These are phyloP conservation scores for Hemisphaericaspora xylanilytica DNA, from an alignment of 1,139 yeast genomes.

Conservation along the genomic window DNA sequence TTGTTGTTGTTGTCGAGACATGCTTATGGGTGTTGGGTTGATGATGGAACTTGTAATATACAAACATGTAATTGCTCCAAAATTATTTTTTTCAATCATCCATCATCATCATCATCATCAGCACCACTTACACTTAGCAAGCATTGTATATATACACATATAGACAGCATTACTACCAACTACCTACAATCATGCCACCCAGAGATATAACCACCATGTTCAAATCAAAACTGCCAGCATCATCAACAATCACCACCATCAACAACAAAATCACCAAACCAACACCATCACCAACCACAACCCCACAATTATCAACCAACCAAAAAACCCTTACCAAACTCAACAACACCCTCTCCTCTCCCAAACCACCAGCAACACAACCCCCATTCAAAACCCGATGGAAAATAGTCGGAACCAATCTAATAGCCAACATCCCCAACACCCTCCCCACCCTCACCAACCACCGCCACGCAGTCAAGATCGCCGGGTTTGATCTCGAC, in stretches of 20 bases:
- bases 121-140: too few relatives aligned
- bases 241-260: background rate
- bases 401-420: constrained; percentile 34
- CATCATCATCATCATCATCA: too few relatives aligned
- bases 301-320: background rate
- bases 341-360: background rate
- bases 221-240: background rate
- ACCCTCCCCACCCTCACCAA: constrained; percentile 4
- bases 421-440: constrained; percentile 31
- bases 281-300: constrained; percentile 2
- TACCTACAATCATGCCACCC: background rate
- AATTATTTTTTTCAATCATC: too few relatives aligned
- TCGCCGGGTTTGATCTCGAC: constrained; percentile 79
- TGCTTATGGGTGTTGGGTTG: background rate
- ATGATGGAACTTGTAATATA: too few relatives aligned
- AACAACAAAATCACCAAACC: constrained; percentile 2
- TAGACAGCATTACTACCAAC: too few relatives aligned
- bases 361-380: background rate
- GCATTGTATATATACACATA: too few relatives aligned
- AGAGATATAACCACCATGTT: constrained; percentile 8
- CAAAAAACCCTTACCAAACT: background rate
- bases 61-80: too few relatives aligned
- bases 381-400: constrained; percentile 18
- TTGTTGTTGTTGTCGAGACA: constrained; percentile 5
- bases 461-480: constrained; percentile 19